phyloP scores from a whole-genome alignment of 2,329 filamentous ascomycete species.

The Aureobasidium zeae region DNA sequence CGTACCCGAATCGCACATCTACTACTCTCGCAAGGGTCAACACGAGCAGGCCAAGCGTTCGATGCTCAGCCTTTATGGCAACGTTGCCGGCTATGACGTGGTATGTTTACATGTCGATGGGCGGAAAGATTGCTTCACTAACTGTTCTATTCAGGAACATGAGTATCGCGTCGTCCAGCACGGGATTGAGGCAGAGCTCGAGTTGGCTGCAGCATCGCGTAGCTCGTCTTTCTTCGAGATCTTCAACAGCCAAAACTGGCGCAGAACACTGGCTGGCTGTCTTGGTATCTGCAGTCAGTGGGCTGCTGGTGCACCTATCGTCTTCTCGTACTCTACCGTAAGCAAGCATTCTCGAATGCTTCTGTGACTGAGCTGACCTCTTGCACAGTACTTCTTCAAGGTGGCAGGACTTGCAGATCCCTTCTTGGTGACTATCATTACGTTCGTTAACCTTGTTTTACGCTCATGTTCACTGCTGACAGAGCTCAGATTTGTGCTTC shows the following conservation, averaged over 20 bases:
- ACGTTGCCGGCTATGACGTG: conserved; percentile 17
- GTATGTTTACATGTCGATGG: neutral
- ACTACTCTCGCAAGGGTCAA: conserved; percentile 18
- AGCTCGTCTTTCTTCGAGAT: conserved; percentile 18
- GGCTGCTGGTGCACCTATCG: conserved; percentile 19
- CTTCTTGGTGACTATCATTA: conserved; percentile 24
- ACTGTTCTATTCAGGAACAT: no score
- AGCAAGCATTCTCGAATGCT: neutral
- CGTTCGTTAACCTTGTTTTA: conserved; percentile 21
- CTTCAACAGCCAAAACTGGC: conserved; percentile 18
- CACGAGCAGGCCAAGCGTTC: conserved; percentile 15
- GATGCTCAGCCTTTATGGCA: conserved; percentile 17
- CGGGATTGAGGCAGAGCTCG: conserved; percentile 17
- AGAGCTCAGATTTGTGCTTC: conserved; percentile 19
- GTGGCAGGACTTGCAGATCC: conserved; percentile 18
- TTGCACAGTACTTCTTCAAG: conserved; percentile 18
- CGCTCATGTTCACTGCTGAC: neutral
- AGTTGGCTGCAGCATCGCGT: conserved; percentile 8
- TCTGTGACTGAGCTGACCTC: neutral
- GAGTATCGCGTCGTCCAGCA: conserved; percentile 19
- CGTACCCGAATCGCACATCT: conserved; percentile 18
- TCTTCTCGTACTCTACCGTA: conserved; percentile 19
- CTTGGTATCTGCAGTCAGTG: conserved; percentile 20
- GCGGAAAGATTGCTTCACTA: no score
- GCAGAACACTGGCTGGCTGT: conserved; percentile 18